phyloP scores from a whole-genome alignment of 176 grass and related monocot genomes.

The Phoenix dactylifera region DNA sequence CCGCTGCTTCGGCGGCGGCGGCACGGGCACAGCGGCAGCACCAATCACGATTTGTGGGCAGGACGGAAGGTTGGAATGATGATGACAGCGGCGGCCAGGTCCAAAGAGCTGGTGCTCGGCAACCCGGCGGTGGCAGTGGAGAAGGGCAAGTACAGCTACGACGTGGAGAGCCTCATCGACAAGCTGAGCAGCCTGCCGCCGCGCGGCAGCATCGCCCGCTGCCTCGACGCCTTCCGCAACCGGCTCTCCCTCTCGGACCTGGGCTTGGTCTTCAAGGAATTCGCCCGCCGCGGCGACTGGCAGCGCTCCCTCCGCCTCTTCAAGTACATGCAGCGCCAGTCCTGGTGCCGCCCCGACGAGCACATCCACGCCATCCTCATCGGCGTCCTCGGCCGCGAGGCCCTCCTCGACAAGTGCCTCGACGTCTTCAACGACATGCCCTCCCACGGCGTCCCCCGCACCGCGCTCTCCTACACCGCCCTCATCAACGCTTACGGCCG shows the following conservation, averaged over 20 bases:
- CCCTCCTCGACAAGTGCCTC: constrained; percentile 37
- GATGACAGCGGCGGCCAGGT: background rate
- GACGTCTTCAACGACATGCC: constrained; percentile 72
- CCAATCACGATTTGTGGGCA: too few species aligned
- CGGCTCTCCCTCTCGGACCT: constrained; percentile 75
- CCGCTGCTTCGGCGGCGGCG: background rate
- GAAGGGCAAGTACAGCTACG: constrained; percentile 46
- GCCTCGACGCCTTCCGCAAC: constrained; percentile 64
- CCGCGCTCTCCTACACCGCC: constrained; percentile 91
- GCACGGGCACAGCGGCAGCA: background rate
- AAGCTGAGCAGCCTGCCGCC: constrained; percentile 81
- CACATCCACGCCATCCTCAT: constrained; percentile 93
- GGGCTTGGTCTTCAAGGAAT: constrained; percentile 66
- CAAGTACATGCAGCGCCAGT: constrained; percentile 94
- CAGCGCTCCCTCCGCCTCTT: constrained; percentile 86
- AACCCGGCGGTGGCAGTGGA: constrained; percentile 21
- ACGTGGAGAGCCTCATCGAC: constrained; percentile 81
- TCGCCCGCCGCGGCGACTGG: constrained; percentile 86
- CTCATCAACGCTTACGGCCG: constrained; percentile 83
- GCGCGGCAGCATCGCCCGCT: constrained; percentile 71
- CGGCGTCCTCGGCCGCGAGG: constrained; percentile 79
- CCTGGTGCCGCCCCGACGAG: constrained; percentile 97
- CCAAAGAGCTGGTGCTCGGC: constrained; percentile 16
- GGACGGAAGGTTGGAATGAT: background rate
- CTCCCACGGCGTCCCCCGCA: constrained; percentile 37